Evolutionary conservation across 257 asterid species (phyloP).

Genomic region (Solanum neorickii): DNA sequence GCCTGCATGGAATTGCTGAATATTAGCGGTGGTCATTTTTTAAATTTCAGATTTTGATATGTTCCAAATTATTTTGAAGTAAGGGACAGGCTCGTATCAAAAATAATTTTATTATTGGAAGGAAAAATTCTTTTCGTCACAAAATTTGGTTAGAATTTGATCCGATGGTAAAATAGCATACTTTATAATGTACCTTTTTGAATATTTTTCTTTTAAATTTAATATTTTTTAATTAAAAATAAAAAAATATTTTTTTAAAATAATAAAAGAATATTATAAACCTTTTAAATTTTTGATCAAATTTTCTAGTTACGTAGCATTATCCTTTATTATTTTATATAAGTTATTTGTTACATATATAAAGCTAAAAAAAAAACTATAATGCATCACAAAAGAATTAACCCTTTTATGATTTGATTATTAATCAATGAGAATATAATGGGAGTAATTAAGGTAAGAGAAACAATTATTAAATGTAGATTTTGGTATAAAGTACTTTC

Average conservation of each 20-base stretch:
- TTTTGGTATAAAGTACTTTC: background rate
- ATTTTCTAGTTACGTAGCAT: rapidly evolving
- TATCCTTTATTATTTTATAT: no score
- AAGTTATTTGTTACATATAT: background rate
- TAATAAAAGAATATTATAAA: no score
- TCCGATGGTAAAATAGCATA: no score
- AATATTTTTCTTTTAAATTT: no score
- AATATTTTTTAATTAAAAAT: no score
- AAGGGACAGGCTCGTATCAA: background rate
- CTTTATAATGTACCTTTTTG: no score
- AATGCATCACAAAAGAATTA: background rate
- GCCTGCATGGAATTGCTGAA: constrained; percentile 1
- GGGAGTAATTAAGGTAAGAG: background rate
- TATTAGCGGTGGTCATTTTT: background rate
- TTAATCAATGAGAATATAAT: background rate
- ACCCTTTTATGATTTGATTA: background rate
- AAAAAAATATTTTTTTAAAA: no score
- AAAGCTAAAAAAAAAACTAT: background rate
- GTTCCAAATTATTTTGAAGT: background rate
- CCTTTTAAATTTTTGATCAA: no score
- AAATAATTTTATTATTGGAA: no score
- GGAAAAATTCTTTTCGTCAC: no score
- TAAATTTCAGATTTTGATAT: background rate
- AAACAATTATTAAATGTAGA: no score
- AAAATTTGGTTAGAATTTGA: no score